A percentile compares a stretch with the other conserved stretches of the same genome.
These are phyloP conservation scores for Adiantum capillusveneris DNA, from an alignment of 75 land plant species.

Conservation along the genomic window DNA sequence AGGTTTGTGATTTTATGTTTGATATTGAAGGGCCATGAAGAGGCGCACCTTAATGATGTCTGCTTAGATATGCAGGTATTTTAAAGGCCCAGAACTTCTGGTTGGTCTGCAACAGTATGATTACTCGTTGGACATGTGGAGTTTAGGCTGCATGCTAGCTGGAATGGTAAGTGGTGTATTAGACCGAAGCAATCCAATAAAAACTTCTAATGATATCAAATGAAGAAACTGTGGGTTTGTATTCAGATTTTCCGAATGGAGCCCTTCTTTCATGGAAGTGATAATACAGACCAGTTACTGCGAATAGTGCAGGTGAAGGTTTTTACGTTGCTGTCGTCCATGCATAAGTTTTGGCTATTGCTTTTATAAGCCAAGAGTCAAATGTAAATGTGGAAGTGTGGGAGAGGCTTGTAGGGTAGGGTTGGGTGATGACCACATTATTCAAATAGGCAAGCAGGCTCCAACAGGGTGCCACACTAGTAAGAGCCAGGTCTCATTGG, in stretches of 20 bases:
- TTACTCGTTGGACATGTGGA: slow-evolving; percentile 39
- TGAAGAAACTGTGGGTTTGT: background rate
- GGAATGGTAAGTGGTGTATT: slow-evolving; percentile 10
- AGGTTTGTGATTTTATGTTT: background rate
- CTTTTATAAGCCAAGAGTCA: too few relatives aligned
- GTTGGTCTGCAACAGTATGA: slow-evolving; percentile 26
- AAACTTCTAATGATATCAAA: background rate
- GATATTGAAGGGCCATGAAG: background rate
- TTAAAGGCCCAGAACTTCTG: slow-evolving; percentile 82
- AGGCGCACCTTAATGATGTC: background rate
- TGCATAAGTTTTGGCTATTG: too few relatives aligned
- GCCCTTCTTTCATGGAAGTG: slow-evolving; percentile 16
- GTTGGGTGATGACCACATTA: too few relatives aligned
- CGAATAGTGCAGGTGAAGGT: slow-evolving; percentile 9
- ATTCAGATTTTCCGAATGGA: slow-evolving; percentile 13
- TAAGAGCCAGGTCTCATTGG: too few relatives aligned
- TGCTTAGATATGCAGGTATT: slow-evolving; percentile 45
- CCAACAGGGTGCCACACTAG: too few relatives aligned
- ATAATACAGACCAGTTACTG: slow-evolving; percentile 14
- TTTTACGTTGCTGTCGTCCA: too few relatives aligned
- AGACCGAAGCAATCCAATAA: too few relatives aligned
- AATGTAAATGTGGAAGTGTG: too few relatives aligned
- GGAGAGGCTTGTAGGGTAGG: too few relatives aligned
- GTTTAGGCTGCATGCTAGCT: slow-evolving; percentile 37
- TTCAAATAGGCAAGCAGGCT: too few relatives aligned